Percentiles rank a stretch among this genome's conserved stretches.
These are phyloP conservation scores for Bombardia bombarda DNA, from an alignment of 495 filamentous ascomycete genomes.

Conservation along the genomic window DNA sequence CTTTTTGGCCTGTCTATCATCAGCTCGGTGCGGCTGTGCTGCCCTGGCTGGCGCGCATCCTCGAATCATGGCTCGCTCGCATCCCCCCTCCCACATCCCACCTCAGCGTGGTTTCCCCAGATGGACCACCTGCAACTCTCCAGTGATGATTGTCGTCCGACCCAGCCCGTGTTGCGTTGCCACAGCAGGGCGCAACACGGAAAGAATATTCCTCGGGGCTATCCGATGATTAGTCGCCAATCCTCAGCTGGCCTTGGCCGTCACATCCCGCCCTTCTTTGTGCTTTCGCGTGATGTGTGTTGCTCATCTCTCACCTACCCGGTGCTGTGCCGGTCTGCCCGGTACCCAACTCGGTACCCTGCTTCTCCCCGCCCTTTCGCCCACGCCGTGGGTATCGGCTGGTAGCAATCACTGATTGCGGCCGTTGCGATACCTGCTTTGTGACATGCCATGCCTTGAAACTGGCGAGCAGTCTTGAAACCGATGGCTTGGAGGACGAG, in stretches of 20 bases:
- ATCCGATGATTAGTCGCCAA: slow-evolving; percentile 7
- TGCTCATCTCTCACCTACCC: slow-evolving; percentile 15
- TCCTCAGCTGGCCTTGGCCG: slow-evolving; percentile 10
- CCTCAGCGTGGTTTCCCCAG: neutral
- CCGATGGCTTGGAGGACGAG: slow-evolving; percentile 1
- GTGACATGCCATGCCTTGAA: slow-evolving; percentile 15
- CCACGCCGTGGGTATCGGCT: neutral
- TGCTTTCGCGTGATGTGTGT: slow-evolving; percentile 14
- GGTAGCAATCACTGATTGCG: neutral
- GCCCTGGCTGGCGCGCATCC: neutral
- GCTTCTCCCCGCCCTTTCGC: neutral
- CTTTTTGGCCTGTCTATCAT: neutral
- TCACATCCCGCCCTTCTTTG: slow-evolving; percentile 1
- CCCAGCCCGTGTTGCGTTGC: neutral
- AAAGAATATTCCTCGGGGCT: neutral
- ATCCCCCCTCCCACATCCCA: no score
- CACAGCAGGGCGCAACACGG: neutral
- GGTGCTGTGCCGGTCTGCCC: neutral
- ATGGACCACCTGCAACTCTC: neutral
- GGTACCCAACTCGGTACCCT: neutral
- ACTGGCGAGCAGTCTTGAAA: slow-evolving; percentile 14
- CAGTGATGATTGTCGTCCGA: neutral
- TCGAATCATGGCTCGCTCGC: neutral
- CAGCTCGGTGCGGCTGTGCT: neutral
- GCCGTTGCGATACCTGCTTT: slow-evolving; percentile 7